Evolutionary conservation across 2,329 filamentous ascomycete genomes (phyloP), one percentile per base, ranked within the genome.

Genomic region (Amauroascus niger): DNA sequence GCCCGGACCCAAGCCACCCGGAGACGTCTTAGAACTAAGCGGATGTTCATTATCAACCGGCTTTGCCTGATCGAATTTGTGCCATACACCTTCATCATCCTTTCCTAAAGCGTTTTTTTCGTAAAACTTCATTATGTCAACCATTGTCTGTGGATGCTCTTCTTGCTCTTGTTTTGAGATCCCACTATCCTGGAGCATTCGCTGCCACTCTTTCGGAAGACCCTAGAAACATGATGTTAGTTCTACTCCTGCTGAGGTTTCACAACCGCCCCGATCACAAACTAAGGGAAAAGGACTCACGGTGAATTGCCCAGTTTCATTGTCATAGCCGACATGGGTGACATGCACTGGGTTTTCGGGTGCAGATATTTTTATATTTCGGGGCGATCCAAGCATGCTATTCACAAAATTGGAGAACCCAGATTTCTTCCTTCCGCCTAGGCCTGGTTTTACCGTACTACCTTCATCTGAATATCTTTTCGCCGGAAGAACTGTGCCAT

Each of bases 321-420:
- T 95, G 71, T 98, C 91, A 69, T 95, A 96, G 62, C 91, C 91
- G 60, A 98, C 93, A 71, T 98, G 93, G 54, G 91, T 97, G 63
- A 98, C 88, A 72, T 97, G 93, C 56, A 97, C 89, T 47, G 93
- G 93, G 64, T 98, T 97, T 71, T 95, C 90, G 52, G 93, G 93
- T 35, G 89, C 88, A n/a, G 93, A 97, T 64, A 98, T 98, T 69
- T 91, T 82, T 45, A 93, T 88, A 60, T 89, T 88, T 70, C 90
- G 87, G 51, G 87, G 89, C 33, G 89, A 91, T 60, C 87, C 86
- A 55, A 94, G 83, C 66, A 83, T 75, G 67, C 84, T 91, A 68
- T 84, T 91, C 76, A 95, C 83, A 64, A 95, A 89, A 61, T 84
- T 87, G 14, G 87, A 89, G 66, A 95, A 88, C 55, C 87, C 88